Percentiles rank a stretch among this genome's conserved stretches.
Conservation (phyloP, 2,329 filamentous ascomycete species). For the Colletotrichum lini region DNA sequence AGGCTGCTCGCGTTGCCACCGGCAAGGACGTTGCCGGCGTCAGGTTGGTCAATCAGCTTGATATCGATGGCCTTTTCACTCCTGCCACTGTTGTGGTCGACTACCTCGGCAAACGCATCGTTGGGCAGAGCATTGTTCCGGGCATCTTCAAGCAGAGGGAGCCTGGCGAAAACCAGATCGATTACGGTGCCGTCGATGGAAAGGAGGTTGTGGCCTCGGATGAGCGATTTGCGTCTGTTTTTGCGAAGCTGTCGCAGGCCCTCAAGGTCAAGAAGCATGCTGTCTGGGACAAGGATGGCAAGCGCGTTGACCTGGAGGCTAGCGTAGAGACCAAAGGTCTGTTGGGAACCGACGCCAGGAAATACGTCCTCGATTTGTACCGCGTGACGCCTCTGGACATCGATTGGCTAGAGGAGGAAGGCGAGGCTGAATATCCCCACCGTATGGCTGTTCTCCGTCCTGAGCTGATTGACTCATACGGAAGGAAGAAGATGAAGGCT, state of each 20-base stretch:
- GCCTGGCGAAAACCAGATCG: slow-evolving; percentile 97
- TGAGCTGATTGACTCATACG: slow-evolving; percentile 90
- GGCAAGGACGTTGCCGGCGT: slow-evolving; percentile 97
- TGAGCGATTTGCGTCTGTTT: slow-evolving; percentile 85
- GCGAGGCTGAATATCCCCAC: slow-evolving; percentile 82
- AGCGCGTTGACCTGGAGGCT: slow-evolving; percentile 90
- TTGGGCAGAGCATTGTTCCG: slow-evolving; percentile 97
- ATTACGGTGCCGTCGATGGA: slow-evolving; percentile 97
- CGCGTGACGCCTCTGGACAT: slow-evolving; percentile 94
- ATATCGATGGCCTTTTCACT: slow-evolving; percentile 94
- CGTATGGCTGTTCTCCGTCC: slow-evolving; percentile 94
- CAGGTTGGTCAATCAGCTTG: slow-evolving; percentile 94
- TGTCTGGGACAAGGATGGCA: slow-evolving; percentile 97
- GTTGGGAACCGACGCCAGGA: slow-evolving; percentile 95
- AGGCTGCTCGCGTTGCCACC: slow-evolving; percentile 94
- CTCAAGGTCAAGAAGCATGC: slow-evolving; percentile 94
- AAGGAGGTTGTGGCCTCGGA: slow-evolving; percentile 95
- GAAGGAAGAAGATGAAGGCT: slow-evolving; percentile 87
- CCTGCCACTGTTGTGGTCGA: slow-evolving; percentile 97
- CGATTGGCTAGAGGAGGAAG: slow-evolving; percentile 85
- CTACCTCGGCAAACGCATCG: slow-evolving; percentile 96
- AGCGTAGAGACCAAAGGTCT: slow-evolving; percentile 98
- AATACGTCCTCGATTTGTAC: slow-evolving; percentile 98
- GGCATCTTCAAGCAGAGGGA: slow-evolving; percentile 99
- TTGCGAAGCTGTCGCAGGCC: slow-evolving; percentile 91